phyloP scores from a whole-genome alignment of 306 rosid species.

The Vigna trinervia region DNA sequence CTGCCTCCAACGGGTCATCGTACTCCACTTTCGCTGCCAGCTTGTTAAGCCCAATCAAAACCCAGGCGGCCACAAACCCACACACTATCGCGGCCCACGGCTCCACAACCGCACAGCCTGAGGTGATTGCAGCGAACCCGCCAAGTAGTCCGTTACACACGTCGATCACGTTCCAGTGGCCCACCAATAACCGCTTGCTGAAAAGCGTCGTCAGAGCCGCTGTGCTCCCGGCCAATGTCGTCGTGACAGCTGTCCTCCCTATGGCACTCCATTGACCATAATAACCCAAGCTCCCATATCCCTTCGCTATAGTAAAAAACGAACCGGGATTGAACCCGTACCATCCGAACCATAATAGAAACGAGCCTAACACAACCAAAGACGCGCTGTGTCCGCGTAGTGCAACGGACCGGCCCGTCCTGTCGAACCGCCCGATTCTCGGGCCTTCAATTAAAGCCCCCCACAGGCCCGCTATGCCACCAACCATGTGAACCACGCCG shows the following conservation, averaged over 20 bases:
- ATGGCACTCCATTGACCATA: slow-evolving; percentile 89
- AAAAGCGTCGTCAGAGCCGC: slow-evolving; percentile 75
- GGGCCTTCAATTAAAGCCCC: slow-evolving; percentile 86
- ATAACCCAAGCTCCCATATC: slow-evolving; percentile 25
- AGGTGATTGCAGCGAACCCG: slow-evolving; percentile 78
- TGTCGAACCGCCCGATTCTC: slow-evolving; percentile 74
- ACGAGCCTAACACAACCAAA: slow-evolving; percentile 71
- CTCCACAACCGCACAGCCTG: slow-evolving; percentile 80
- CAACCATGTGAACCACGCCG: slow-evolving; percentile 85
- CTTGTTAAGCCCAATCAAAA: slow-evolving; percentile 64
- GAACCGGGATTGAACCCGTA: slow-evolving; percentile 89
- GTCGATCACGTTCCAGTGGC: slow-evolving; percentile 83
- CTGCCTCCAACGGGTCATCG: slow-evolving; percentile 84
- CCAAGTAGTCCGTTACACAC: slow-evolving; percentile 84
- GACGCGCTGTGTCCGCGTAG: slow-evolving; percentile 77
- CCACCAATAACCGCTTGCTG: slow-evolving; percentile 65
- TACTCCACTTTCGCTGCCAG: slow-evolving; percentile 56
- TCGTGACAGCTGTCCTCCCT: slow-evolving; percentile 84
- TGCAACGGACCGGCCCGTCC: slow-evolving; percentile 62
- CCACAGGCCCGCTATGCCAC: slow-evolving; percentile 83
- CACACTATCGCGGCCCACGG: slow-evolving; percentile 85
- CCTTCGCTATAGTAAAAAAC: slow-evolving; percentile 58
- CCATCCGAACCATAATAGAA: slow-evolving; percentile 88
- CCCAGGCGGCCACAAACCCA: slow-evolving; percentile 75
- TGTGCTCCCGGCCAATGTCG: slow-evolving; percentile 78